Base-by-base conservation (phyloP, 2,329 filamentous ascomycete genomes). In the Arthrobotrys conoides region DNA sequence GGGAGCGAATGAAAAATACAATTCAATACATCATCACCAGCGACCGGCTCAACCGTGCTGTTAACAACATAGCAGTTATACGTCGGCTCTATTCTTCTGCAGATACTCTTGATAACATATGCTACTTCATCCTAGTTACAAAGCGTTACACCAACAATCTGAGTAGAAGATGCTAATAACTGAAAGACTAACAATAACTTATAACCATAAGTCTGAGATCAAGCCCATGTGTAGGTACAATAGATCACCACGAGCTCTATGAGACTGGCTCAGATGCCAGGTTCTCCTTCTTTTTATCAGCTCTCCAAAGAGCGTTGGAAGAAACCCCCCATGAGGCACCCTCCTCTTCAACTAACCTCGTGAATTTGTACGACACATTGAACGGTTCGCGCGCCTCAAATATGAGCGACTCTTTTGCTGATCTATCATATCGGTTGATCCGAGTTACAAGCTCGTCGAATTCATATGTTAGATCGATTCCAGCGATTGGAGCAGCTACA, bases 391-490 rank as follows among this genome's bases (percentile, higher is more conserved):
- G 36, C 14, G 57, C 57, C n/a, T 44, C 57, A 41, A 61, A 61
- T 27, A 24, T 24, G 9, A 61, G 8, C 3, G 57, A 22, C 22
- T 61, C 57, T 12, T 61, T 61, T 27, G 57, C 10, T 0, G 18
- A 36, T 1, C 36, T 9, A 44, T 61, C 57, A 20, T 44, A 61
- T 10, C 57, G 33, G n/a, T 61, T 20, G 22, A 61, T 61, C 10
- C 33, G 33, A 18, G 36, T 10, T 18, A 14, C 57, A 9, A 27
- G 36, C 6, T n/a, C 27, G 27, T 44, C 57, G 10, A 61, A 61
- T n/a, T 61, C 36, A 14, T 61, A 61, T 10, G 57, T 61, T 6
- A 61, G 20, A 27, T 61, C 57, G 14, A 61, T 61, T n/a, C 57
- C 57, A n/a, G n/a, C 27, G 12, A 5, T 8, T 4, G 53, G 53